phyloP scores from a whole-genome alignment of 2,329 filamentous ascomycete species.

The Cercospora sp. region DNA sequence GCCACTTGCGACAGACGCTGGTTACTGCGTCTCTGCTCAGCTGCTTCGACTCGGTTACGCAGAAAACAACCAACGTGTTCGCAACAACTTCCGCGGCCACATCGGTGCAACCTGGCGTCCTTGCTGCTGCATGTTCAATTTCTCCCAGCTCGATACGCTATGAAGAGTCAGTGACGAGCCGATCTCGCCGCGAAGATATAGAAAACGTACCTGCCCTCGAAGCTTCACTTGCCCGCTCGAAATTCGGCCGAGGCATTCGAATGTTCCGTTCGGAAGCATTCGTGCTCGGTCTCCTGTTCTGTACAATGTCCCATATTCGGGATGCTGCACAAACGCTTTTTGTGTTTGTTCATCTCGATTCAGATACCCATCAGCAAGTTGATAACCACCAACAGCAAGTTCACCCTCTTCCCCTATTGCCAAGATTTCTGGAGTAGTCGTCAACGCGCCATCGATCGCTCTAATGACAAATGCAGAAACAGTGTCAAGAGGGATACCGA shows the following conservation, averaged over 20 bases:
- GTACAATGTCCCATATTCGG: constrained; percentile 69
- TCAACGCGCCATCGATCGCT: constrained; percentile 5
- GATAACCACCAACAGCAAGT: constrained; percentile 75
- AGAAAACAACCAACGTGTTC: constrained; percentile 73
- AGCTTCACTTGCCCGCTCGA: constrained; percentile 81
- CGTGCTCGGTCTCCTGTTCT: constrained; percentile 81
- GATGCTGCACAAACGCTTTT: constrained; percentile 67
- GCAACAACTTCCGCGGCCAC: constrained; percentile 67
- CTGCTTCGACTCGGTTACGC: constrained; percentile 52
- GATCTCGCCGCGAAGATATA: background rate
- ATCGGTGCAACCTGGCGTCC: constrained; percentile 61
- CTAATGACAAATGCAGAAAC: constrained; percentile 73
- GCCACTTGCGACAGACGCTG: constrained; percentile 67
- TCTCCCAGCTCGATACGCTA: constrained; percentile 60
- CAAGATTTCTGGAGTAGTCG: constrained; percentile 50
- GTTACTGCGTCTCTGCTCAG: constrained; percentile 50
- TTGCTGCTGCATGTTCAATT: constrained; percentile 68
- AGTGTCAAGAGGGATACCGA: constrained; percentile 76
- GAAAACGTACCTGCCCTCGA: constrained; percentile 60
- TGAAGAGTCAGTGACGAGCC: constrained; percentile 29
- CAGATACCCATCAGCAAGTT: constrained; percentile 78
- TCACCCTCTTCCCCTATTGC: constrained; percentile 71
- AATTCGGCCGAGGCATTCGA: constrained; percentile 84
- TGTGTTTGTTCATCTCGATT: constrained; percentile 76
- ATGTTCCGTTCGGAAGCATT: constrained; percentile 63